Conservation (phyloP, 768 basidiomycete species). For the Suillus fuscotomentosus region DNA sequence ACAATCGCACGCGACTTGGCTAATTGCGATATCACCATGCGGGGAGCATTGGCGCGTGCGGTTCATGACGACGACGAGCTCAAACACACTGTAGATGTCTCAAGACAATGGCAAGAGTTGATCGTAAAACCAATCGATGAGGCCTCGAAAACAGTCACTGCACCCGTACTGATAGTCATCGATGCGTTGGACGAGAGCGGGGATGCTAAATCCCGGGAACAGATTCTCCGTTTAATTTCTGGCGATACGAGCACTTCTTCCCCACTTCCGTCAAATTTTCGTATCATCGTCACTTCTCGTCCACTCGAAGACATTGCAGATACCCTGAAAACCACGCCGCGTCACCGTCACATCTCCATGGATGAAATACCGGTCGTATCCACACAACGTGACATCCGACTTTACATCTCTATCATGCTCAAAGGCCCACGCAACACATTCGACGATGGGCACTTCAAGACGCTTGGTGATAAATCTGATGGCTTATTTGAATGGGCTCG, state of each 20-base stretch:
- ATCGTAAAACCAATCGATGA: slow-evolving; percentile 13
- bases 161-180: slow-evolving; percentile 22
- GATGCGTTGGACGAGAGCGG: slow-evolving; percentile 23
- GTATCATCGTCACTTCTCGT: slow-evolving; percentile 18
- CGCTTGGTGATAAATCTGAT: background rate
- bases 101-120: slow-evolving; percentile 16
- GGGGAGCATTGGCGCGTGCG: background rate
- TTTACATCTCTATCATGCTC: no score
- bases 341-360: no score
- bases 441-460: background rate
- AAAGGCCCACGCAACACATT: background rate
- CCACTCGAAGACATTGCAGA: background rate
- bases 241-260: background rate
- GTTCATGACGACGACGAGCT: background rate
- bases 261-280: slow-evolving; percentile 6
- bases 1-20: background rate
- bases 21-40: background rate
- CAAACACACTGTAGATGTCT: background rate
- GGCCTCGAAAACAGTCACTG: slow-evolving; percentile 7
- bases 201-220: slow-evolving; percentile 1
- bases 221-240: slow-evolving; percentile 13
- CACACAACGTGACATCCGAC: no score
- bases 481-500: slow-evolving; percentile 10
- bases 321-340: no score
- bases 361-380: no score